These are phyloP conservation scores for Fragaria nilgerrensis DNA, from an alignment of 306 rosid genomes.

Conservation along the genomic window DNA sequence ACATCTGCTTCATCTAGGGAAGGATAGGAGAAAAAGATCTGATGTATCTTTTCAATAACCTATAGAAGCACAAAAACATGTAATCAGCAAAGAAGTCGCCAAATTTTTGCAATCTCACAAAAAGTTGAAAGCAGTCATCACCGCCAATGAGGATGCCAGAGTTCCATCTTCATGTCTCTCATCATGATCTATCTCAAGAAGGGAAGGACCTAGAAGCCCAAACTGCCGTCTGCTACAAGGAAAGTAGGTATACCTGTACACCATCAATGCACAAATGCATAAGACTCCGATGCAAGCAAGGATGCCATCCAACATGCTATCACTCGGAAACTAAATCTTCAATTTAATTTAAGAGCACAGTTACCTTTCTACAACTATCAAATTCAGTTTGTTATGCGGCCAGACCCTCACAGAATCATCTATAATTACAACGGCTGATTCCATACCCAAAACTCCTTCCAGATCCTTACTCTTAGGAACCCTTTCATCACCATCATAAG, in stretches of 20 bases:
- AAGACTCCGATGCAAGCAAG: constrained; percentile 14
- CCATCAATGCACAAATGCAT: constrained; percentile 9
- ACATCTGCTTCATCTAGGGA: constrained; percentile 87
- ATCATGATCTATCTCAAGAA: constrained; percentile 90
- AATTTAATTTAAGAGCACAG: constrained; percentile 21
- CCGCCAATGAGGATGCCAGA: constrained; percentile 84
- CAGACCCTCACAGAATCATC: constrained; percentile 99
- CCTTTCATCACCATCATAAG: constrained; percentile 77
- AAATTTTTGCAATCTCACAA: constrained; percentile 10
- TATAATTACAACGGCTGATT: constrained; percentile 84
- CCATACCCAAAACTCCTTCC: constrained; percentile 99
- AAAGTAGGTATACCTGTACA: constrained; percentile 83
- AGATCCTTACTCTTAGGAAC: constrained; percentile 91
- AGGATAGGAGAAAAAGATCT: constrained; percentile 67
- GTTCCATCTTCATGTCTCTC: constrained; percentile 96
- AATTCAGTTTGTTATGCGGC: constrained; percentile 97
- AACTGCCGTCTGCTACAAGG: constrained; percentile 99
- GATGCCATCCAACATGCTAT: constrained; percentile 21
- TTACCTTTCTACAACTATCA: constrained; percentile 96
- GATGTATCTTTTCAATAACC: constrained; percentile 92
- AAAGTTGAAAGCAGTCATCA: constrained; percentile 33
- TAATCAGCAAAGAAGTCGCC: constrained; percentile 18
- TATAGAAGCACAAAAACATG: constrained; percentile 31
- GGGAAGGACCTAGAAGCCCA: constrained; percentile 93
- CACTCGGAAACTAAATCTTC: constrained; percentile 4